Conservation (phyloP, 2,329 filamentous ascomycete genomes). For the Aspergillus hortae region DNA sequence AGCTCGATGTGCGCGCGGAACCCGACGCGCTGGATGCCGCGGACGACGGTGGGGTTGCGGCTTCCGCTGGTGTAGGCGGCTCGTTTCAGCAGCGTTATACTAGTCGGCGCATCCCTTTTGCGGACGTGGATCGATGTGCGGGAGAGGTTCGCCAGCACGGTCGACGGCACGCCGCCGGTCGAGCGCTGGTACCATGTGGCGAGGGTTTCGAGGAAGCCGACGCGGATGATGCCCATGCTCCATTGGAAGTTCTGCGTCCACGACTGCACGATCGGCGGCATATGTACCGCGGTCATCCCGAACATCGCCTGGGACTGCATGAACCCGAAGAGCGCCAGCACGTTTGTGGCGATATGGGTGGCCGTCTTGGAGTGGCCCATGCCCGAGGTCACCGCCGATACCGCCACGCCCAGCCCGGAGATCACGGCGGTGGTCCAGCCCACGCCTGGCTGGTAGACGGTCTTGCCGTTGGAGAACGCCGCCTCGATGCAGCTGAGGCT, state of each 20-base stretch:
- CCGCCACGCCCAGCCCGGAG: conserved; percentile 74
- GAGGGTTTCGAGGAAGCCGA: conserved; percentile 80
- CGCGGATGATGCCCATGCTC: conserved; percentile 90
- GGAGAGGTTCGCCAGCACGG: conserved; percentile 68
- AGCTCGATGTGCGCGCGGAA: conserved; percentile 80
- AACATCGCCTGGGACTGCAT: conserved; percentile 92
- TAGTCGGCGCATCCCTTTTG: conserved; percentile 48
- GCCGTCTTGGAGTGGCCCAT: conserved; percentile 90
- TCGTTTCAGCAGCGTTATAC: conserved; percentile 19
- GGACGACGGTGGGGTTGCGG: conserved; percentile 54
- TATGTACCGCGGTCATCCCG: conserved; percentile 74
- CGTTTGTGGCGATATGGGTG: conserved; percentile 87
- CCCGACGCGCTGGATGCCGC: conserved; percentile 82
- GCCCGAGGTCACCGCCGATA: conserved; percentile 83
- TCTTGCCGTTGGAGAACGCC: conserved; percentile 83
- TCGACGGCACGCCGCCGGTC: conserved; percentile 79
- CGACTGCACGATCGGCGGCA: conserved; percentile 81
- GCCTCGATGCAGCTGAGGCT: conserved; percentile 84
- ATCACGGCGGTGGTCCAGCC: conserved; percentile 88
- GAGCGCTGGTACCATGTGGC: conserved; percentile 94
- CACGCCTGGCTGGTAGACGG: conserved; percentile 80
- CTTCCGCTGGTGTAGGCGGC: conserved; percentile 41
- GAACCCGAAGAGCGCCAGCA: conserved; percentile 84
- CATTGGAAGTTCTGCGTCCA: conserved; percentile 98
- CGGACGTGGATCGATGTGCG: conserved; percentile 77